Evolutionary conservation across 495 filamentous ascomycete genomes (phyloP).

Genomic region (Hyaloscypha bicolor): DNA sequence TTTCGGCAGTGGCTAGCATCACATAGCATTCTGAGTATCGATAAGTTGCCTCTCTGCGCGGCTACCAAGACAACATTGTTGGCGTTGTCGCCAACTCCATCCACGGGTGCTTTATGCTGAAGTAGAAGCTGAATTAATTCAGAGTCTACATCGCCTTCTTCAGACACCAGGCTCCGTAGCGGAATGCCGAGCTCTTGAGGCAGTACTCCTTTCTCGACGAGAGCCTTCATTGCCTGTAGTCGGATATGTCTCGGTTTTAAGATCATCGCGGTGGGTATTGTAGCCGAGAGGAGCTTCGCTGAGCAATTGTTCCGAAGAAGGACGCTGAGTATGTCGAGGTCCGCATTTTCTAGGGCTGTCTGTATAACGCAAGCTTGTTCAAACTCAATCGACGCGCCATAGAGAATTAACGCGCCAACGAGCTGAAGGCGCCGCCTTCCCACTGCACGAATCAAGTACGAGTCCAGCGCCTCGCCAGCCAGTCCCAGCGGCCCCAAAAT

Average conservation of each 20-base stretch:
- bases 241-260: conserved; percentile 10
- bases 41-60: conserved; percentile 12
- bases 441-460: conserved; percentile 15
- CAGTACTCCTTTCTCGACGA: conserved; percentile 16
- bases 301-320: conserved; percentile 13
- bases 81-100: conserved; percentile 8
- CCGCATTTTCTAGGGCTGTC: conserved; percentile 10
- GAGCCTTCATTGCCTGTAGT: conserved; percentile 10
- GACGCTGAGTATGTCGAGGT: conserved; percentile 10
- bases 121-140: conserved; percentile 17
- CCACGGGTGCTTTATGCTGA: conserved; percentile 18
- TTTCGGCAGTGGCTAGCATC: conserved; percentile 11
- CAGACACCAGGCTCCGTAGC: conserved; percentile 13
- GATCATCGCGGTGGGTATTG: conserved; percentile 7
- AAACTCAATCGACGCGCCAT: conserved; percentile 19
- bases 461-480: not conserved
- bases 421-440: conserved; percentile 5
- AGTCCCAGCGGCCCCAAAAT: conserved; percentile 12
- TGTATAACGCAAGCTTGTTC: conserved; percentile 20
- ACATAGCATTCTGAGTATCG: conserved; percentile 15
- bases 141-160: conserved; percentile 14
- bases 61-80: conserved; percentile 15
- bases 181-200: conserved; percentile 9
- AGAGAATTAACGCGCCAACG: conserved; percentile 5
- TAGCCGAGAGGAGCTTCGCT: conserved; percentile 6